phyloP scores from a whole-genome alignment of 2,329 filamentous ascomycete genomes.

The Raffaelea albimanens region DNA sequence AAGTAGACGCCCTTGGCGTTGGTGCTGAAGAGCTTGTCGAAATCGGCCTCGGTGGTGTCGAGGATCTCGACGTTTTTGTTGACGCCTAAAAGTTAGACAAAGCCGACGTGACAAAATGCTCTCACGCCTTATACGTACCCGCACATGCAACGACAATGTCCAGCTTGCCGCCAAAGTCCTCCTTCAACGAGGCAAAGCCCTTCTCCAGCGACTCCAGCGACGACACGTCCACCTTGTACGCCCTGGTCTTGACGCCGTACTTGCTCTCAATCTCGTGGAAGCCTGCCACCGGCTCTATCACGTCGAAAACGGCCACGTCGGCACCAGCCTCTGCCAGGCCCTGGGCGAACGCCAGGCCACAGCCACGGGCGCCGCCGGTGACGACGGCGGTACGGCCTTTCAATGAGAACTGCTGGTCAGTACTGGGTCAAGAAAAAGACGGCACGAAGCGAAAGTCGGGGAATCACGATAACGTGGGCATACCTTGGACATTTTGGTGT shows the following conservation, averaged over 20 bases:
- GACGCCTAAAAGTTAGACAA: no score
- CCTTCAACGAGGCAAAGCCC: slow-evolving; percentile 4
- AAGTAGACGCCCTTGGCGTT: slow-evolving; percentile 14
- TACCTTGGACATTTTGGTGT: neutral
- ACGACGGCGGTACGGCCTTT: slow-evolving; percentile 51
- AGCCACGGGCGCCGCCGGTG: slow-evolving; percentile 60
- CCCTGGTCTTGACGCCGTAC: slow-evolving; percentile 8
- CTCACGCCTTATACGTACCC: no score
- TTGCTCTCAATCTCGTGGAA: slow-evolving; percentile 1
- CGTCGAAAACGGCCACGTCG: slow-evolving; percentile 11
- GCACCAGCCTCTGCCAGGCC: slow-evolving; percentile 65
- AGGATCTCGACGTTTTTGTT: slow-evolving; percentile 11
- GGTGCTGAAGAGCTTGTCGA: slow-evolving; percentile 7
- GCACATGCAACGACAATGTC: slow-evolving; percentile 13
- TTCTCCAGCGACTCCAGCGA: neutral
- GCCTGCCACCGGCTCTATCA: slow-evolving; percentile 2
- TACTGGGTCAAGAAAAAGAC: neutral
- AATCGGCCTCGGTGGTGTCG: slow-evolving; percentile 9
- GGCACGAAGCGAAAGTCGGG: neutral
- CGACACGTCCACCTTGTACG: slow-evolving; percentile 10
- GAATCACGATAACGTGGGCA: neutral
- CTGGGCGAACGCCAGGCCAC: slow-evolving; percentile 66
- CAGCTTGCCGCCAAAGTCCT: slow-evolving; percentile 10
- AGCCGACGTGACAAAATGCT: no score
- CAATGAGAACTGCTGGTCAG: slow-evolving; percentile 10